Evolutionary conservation across 805 yeast species (phyloP), one percentile per base, ranked within the genome.

Genomic region (Sugiyamaella boreocaroliniensis): DNA sequence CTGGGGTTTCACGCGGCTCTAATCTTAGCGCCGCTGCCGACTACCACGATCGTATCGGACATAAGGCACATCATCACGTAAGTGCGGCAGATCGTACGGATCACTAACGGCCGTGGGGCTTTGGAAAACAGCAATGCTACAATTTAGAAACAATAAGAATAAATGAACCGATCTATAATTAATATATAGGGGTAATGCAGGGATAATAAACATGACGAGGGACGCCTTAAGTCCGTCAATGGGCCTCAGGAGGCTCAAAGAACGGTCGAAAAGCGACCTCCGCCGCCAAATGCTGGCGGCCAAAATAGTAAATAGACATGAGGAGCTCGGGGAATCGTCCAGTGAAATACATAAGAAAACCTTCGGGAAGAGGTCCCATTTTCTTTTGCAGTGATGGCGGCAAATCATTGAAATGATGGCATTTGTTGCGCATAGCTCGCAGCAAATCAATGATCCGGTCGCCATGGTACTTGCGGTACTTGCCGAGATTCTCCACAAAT

Each of bases 321-420:
- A 93, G 68, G 60, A 93, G 68, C 50, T 76, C 74, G 1, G 99
- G 99, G 64, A 92, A 93, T 63, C 81, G 78, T 29, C 67, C 63
- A 45, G 81, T 80, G 68, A 89, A 93, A 66, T 86, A 93, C 44
- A 72, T 68, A 67, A 88, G 86, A 65, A 87, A 93, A 0, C 95
- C 97, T 48, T 81, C 80, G 0, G 97, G 97, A 26, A 89, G 69
- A 0, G 92, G 85, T 16, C 88, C 84, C 80, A 93, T 85, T 48
- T 79, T 75, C 14, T 64, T 65, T 49, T 80, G 81, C 53, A 93
- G 74, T 12, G 73, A 78, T 9, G 70, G 75, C 1, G 97, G 96
- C 64, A 90, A 71, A 66, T 93, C 99, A 69, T 89, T 89, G 67
- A 78, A 92, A 67, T 93, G 99, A 67, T 93, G 98, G 63, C 88